A percentile compares a stretch with the other conserved stretches of the same genome.
These are phyloP conservation scores for Cucurbita maxima DNA, from an alignment of 306 rosid genomes.

Conservation along the genomic window DNA sequence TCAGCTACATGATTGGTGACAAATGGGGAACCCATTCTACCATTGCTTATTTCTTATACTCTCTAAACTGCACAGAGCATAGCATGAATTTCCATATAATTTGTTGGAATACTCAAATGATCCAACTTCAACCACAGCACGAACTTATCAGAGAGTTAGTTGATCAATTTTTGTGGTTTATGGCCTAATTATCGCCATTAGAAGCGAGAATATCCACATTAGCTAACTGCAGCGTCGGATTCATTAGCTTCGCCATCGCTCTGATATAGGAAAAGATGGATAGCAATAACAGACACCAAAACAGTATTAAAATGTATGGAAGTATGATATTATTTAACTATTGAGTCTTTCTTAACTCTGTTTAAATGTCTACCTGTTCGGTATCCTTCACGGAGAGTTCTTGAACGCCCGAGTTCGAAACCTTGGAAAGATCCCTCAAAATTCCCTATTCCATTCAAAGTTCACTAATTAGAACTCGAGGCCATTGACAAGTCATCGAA, in stretches of 20 bases:
- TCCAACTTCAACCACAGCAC: slow-evolving; percentile 3
- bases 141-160: background rate
- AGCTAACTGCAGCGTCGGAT: background rate
- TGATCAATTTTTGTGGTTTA: background rate
- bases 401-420: slow-evolving; percentile 8
- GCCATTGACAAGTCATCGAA: background rate
- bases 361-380: slow-evolving; percentile 25
- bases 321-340: background rate
- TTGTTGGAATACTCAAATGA: background rate
- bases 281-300: background rate
- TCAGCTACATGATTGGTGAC: background rate
- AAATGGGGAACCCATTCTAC: background rate
- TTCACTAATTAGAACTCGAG: background rate
- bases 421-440: slow-evolving; percentile 28
- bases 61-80: background rate
- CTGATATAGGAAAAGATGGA: background rate
- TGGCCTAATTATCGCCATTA: background rate
- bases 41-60: background rate
- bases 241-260: background rate
- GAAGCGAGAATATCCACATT: background rate
- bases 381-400: slow-evolving; percentile 22
- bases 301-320: background rate
- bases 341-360: background rate
- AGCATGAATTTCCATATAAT: background rate
- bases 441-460: slow-evolving; percentile 25